These are phyloP conservation scores for Gastrodia elata DNA, from an alignment of 106 monocot genomes.

Conservation along the genomic window DNA sequence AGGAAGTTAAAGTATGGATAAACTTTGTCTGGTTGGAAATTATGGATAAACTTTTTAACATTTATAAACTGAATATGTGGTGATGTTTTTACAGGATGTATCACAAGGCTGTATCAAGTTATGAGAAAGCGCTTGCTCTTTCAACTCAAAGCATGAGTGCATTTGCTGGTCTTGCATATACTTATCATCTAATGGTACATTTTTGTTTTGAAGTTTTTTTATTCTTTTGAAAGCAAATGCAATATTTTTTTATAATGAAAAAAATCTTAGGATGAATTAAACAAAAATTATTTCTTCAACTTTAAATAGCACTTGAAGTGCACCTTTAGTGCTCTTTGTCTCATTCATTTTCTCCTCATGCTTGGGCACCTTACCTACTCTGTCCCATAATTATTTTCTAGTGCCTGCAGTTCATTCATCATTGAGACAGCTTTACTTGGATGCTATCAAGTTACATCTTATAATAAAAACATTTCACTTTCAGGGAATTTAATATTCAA, in stretches of 20 bases:
- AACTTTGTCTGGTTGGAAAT: neutral
- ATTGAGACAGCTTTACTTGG: no score
- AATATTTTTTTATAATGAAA: neutral
- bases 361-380: no score
- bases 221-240: neutral
- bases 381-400: no score
- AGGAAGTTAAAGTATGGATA: conserved; percentile 81
- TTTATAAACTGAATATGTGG: conserved; percentile 7
- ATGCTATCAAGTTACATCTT: no score
- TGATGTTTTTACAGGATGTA: conserved; percentile 58
- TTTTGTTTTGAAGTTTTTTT: neutral
- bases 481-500: no score
- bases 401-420: no score
- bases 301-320: neutral
- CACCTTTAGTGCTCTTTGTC: no score
- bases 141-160: conserved; percentile 69
- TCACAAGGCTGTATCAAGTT: conserved; percentile 63
- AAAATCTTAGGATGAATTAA: neutral
- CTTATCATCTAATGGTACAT: conserved; percentile 80
- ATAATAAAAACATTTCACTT: no score
- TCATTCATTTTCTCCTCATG: no score
- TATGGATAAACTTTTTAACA: neutral
- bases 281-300: neutral
- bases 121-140: conserved; percentile 86
- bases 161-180: conserved; percentile 90